phyloP scores from a whole-genome alignment of 2,329 filamentous ascomycete species.

The Coleophoma crateriformis region DNA sequence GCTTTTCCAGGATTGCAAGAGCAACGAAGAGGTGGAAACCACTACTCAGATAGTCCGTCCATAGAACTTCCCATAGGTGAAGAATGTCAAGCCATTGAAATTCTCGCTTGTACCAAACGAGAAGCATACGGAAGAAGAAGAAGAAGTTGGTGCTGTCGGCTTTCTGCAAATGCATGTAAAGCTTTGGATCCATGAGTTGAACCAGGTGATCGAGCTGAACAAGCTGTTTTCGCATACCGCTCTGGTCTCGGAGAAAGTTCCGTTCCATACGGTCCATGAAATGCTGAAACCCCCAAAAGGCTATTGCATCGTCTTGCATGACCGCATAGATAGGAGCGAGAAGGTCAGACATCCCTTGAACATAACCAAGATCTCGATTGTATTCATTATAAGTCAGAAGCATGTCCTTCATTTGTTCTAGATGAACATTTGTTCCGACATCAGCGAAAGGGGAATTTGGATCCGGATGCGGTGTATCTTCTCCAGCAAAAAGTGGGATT shows the following conservation, averaged over 20 bases:
- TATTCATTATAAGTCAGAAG: constrained; percentile 97
- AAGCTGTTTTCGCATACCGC: constrained; percentile 90
- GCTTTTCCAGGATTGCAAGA: constrained; percentile 89
- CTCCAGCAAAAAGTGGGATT: constrained; percentile 91
- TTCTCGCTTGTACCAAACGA: constrained; percentile 98
- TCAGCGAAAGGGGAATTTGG: constrained; percentile 93
- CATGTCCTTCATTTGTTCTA: constrained; percentile 99
- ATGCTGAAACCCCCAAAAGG: constrained; percentile 92
- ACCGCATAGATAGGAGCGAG: constrained; percentile 95
- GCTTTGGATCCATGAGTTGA: constrained; percentile 91
- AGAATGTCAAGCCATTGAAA: constrained; percentile 87
- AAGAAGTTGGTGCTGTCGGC: constrained; percentile 98
- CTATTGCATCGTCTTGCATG: constrained; percentile 92
- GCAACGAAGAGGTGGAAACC: constrained; percentile 95
- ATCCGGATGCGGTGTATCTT: constrained; percentile 94
- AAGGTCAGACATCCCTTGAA: constrained; percentile 97
- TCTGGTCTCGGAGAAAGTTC: constrained; percentile 93
- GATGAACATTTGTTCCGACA: constrained; percentile 89
- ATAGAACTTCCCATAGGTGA: constrained; percentile 84
- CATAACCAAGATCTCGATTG: constrained; percentile 91
- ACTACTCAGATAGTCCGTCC: constrained; percentile 86
- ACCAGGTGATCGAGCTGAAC: constrained; percentile 89
- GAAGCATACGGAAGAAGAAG: constrained; percentile 98
- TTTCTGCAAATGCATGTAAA: constrained; percentile 83
- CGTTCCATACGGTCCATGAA: constrained; percentile 99